phyloP scores from a whole-genome alignment of 768 basidiomycete species.

The Lyophyllum semitale region DNA sequence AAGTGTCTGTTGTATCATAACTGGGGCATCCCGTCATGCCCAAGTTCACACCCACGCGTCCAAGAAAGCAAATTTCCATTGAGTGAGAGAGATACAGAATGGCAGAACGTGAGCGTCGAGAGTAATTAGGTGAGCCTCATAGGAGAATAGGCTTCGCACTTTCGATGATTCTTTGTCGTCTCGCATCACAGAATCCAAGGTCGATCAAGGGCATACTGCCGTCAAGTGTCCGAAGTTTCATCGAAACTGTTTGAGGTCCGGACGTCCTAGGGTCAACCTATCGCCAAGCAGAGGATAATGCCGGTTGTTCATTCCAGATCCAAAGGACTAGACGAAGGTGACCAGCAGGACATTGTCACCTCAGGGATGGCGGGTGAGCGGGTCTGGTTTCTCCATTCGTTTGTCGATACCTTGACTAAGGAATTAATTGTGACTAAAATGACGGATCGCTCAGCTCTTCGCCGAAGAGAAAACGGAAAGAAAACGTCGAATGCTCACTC shows the following conservation, averaged over 20 bases:
- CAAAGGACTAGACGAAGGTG: no score
- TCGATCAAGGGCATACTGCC: conserved; percentile 1
- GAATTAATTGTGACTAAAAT: not conserved
- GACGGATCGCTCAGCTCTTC: not conserved
- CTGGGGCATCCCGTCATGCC: not conserved
- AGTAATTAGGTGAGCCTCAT: not conserved
- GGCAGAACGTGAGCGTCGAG: not conserved
- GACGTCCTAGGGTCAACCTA: no score
- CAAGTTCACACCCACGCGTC: not conserved
- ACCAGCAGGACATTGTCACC: no score
- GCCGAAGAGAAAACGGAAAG: no score
- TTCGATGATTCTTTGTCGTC: not conserved
- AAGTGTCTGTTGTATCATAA: not conserved
- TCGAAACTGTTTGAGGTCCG: no score
- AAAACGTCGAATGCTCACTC: not conserved
- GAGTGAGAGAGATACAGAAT: not conserved
- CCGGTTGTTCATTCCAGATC: no score
- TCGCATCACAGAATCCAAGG: conserved; percentile 1
- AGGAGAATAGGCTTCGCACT: conserved; percentile 2
- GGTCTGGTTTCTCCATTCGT: not conserved
- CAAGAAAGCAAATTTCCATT: not conserved
- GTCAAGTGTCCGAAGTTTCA: conserved; percentile 23
- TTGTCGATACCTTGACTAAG: not conserved
- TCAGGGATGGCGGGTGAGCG: no score
- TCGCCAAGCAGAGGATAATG: no score